phyloP scores from a whole-genome alignment of 768 basidiomycete genomes.

The Porphyrellus cyaneotinctus region DNA sequence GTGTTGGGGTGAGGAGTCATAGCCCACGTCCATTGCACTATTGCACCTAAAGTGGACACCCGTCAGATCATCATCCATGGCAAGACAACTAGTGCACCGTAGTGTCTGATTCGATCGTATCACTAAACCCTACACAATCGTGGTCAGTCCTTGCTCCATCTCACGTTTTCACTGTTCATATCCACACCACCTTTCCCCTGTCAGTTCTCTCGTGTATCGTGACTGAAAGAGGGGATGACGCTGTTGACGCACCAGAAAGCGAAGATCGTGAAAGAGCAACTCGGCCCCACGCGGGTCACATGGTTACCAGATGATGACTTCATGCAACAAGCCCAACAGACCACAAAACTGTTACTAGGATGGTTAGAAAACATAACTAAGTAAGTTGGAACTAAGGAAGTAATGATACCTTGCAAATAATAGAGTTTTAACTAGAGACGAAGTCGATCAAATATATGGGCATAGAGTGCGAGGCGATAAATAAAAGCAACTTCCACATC shows the following conservation, averaged over 20 bases:
- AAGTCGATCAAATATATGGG: neutral
- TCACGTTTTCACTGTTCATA: neutral
- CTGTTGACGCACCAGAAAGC: slow-evolving; percentile 5
- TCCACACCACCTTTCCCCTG: slow-evolving; percentile 2
- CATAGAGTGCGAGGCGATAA: neutral
- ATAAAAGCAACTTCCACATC: slow-evolving; percentile 3
- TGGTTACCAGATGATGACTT: neutral
- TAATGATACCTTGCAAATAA: neutral
- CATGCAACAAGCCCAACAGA: neutral
- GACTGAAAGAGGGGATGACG: neutral
- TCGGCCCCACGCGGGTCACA: neutral
- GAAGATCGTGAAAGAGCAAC: neutral
- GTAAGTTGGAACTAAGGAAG: neutral
- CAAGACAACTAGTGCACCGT: slow-evolving; percentile 6
- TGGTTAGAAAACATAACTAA: neutral
- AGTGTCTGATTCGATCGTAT: slow-evolving; percentile 13
- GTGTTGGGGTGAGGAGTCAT: neutral
- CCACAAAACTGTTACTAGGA: neutral
- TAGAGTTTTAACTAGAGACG: neutral
- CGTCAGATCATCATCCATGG: neutral
- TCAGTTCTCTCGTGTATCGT: neutral
- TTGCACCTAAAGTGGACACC: slow-evolving; percentile 9
- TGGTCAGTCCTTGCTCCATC: slow-evolving; percentile 5
- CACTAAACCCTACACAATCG: slow-evolving; percentile 19
- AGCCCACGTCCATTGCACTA: neutral